These are phyloP conservation scores for Neurospora sublineolata DNA, from an alignment of 495 filamentous ascomycete genomes.

Conservation along the genomic window DNA sequence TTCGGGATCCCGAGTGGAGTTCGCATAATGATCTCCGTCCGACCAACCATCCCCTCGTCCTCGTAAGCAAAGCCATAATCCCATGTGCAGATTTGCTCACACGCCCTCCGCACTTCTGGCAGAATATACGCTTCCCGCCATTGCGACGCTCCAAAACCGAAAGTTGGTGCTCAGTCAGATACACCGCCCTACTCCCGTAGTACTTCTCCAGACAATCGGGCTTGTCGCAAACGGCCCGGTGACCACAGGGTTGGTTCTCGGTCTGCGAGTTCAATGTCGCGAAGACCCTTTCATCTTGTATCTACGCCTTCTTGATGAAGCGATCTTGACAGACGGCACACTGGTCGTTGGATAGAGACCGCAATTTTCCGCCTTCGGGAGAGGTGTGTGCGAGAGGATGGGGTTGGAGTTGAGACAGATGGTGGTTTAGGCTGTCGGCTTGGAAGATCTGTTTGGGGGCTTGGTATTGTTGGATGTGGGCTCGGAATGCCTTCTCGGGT, in stretches of 20 bases:
- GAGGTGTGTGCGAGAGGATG: neutral
- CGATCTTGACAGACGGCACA: neutral
- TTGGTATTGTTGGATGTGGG: neutral
- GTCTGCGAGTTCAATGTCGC: neutral
- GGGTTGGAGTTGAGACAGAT: neutral
- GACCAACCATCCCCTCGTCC: neutral
- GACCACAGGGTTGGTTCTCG: neutral
- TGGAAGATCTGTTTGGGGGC: neutral
- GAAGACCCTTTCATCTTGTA: neutral
- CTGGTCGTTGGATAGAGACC: fast-evolving
- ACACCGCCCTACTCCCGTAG: neutral
- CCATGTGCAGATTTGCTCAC: neutral
- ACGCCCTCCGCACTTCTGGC: neutral
- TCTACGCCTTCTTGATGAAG: neutral
- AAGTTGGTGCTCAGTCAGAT: neutral
- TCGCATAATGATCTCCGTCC: neutral
- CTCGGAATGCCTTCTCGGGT: neutral
- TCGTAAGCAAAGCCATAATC: neutral
- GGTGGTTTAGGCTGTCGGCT: neutral
- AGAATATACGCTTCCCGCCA: neutral
- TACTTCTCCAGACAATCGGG: neutral
- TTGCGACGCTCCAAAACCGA: neutral
- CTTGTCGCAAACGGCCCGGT: neutral
- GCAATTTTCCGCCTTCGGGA: neutral
- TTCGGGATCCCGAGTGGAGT: neutral